These are phyloP conservation scores for Coffea humblotiana DNA, from an alignment of 305 asterid genomes.

Conservation along the genomic window DNA sequence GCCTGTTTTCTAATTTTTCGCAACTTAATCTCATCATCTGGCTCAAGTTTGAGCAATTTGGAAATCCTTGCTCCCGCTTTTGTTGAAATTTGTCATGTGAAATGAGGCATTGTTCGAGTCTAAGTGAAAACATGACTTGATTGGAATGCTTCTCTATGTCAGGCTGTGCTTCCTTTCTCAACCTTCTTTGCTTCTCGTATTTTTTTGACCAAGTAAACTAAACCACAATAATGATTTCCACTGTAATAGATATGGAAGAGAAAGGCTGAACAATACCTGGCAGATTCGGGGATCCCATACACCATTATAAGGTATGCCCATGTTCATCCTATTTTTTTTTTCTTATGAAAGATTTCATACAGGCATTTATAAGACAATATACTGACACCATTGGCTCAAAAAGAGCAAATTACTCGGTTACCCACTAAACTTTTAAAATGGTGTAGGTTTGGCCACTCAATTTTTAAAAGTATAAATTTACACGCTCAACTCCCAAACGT, in stretches of 20 bases:
- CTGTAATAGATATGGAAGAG: constrained; percentile 55
- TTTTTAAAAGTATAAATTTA: too few species aligned
- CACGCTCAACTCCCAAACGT: too few species aligned
- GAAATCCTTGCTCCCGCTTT: not conserved
- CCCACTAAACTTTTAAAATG: too few species aligned
- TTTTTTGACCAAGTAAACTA: not conserved
- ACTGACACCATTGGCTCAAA: not conserved
- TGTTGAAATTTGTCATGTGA: not conserved
- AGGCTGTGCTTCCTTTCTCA: not conserved
- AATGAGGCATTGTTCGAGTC: not conserved
- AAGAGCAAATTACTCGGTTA: too few species aligned
- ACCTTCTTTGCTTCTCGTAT: not conserved
- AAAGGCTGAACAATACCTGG: constrained; percentile 84
- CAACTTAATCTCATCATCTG: not conserved
- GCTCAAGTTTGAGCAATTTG: not conserved
- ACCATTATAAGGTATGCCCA: constrained; percentile 72
- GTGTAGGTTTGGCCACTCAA: too few species aligned
- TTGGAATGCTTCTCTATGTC: not conserved
- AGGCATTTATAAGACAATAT: not conserved
- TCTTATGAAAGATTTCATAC: constrained; percentile 11
- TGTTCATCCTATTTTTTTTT: not conserved
- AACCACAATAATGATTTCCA: not conserved
- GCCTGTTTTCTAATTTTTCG: not conserved
- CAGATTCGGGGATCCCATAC: constrained; percentile 86
- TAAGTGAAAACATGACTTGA: not conserved